Base-by-base conservation (phyloP, 768 basidiomycete species). In the Mycena crocata region DNA sequence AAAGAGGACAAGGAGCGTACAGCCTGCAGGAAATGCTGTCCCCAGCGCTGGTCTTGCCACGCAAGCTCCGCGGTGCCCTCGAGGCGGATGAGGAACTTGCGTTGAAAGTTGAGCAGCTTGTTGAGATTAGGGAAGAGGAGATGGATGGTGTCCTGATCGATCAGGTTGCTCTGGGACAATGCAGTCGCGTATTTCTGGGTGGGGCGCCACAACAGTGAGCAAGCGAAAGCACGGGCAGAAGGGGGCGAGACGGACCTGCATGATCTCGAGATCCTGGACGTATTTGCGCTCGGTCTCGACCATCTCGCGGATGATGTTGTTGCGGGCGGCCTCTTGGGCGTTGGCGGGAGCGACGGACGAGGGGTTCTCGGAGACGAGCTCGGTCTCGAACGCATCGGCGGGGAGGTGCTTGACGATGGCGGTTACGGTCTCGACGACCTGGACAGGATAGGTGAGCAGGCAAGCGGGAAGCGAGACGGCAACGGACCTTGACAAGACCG, bases 31-130 rank as follows among this genome's bases (percentile, higher is more conserved):
- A 96, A 97, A 67, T 89, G 87, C 65, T 88, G 81, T 13, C 95
- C 95, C 93, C 95, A 97, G 35, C 89, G 88, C 76, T 96, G 93
- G 59, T 92, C 90, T 70, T 85, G 87, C 88, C 93, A 94, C 42
- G 91, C 84, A 66, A 89, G 79, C 77, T 94, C 93, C 37, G 91
- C 92, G 14, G 90, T 94, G 71, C 90, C 88, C 76, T 97, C 95
- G 34, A 97, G 83, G 35, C 89, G 90, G 77, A 96, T 95, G 56
- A 96, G 89, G 80, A 96, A 96, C 75, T 91, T 90, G 68, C 95
- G 89, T 77, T 99, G 98, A 74, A 99, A 98, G 78, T 99, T 97
- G 72, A 98, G 86, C 35, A 99, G 86, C 76, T 94, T 92, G 84
- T 94, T 93, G 66, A 98, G 85, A 77, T 93, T 93, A 9, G 95